Conservation (phyloP, 1,284 basidiomycete species). For the Ganoderma multipileum region DNA sequence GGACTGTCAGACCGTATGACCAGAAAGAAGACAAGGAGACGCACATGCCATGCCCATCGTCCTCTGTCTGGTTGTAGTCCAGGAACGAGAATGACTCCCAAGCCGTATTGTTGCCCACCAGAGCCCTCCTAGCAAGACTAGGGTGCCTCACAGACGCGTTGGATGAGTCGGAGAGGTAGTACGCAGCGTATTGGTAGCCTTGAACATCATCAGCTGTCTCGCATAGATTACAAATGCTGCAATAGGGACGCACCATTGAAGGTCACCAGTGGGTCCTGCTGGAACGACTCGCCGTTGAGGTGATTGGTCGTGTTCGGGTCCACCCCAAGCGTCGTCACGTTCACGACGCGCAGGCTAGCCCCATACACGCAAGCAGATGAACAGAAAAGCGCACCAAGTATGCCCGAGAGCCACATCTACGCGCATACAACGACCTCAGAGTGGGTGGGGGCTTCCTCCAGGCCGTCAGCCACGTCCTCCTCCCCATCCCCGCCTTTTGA, state of each 20-base stretch:
- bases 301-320: slow-evolving; percentile 48
- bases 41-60: slow-evolving; percentile 52
- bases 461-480: background rate
- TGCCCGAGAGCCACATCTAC: slow-evolving; percentile 14
- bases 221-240: background rate
- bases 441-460: background rate
- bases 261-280: slow-evolving; percentile 48
- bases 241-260: slow-evolving; percentile 41
- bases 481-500: slow-evolving; percentile 13
- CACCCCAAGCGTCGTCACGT: slow-evolving; percentile 41
- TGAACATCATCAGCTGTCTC: background rate
- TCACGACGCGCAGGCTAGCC: slow-evolving; percentile 32
- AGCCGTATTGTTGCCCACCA: slow-evolving; percentile 25
- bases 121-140: slow-evolving; percentile 40
- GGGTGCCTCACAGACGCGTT: slow-evolving; percentile 47
- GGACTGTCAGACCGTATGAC: background rate
- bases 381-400: slow-evolving; percentile 5
- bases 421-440: background rate
- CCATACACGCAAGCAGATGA: slow-evolving; percentile 4
- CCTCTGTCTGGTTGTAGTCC: slow-evolving; percentile 50
- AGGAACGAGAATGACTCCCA: slow-evolving; percentile 48
- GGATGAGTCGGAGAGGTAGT: slow-evolving; percentile 40
- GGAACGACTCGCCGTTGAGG: slow-evolving; percentile 53
- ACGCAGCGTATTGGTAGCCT: slow-evolving; percentile 51
- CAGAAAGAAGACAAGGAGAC: slow-evolving; percentile 6